phyloP scores from a whole-genome alignment of 257 asterid genomes.

The Paraleonurus japonicus region DNA sequence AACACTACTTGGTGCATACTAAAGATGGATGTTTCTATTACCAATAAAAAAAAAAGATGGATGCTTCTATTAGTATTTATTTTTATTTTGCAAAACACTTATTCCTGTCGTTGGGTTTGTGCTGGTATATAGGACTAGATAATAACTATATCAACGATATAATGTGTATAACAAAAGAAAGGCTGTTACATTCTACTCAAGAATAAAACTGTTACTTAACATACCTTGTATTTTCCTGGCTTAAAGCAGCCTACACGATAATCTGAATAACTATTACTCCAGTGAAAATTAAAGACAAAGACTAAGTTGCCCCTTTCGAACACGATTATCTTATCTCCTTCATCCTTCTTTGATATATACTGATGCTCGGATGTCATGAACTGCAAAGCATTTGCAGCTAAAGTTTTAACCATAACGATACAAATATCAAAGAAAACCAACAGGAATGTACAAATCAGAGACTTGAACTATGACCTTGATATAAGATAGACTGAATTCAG shows the following conservation, averaged over 20 bases:
- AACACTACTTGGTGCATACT: neutral
- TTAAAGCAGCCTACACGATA: conserved; percentile 80
- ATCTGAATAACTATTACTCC: conserved; percentile 78
- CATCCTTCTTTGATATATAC: conserved; percentile 79
- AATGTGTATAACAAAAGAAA: neutral
- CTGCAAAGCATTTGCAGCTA: conserved; percentile 38
- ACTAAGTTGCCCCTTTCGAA: conserved; percentile 85
- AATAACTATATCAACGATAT: neutral
- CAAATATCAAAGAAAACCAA: neutral
- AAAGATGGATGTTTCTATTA: neutral
- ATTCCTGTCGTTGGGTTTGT: neutral
- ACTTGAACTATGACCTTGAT: neutral
- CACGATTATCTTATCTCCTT: conserved; percentile 71
- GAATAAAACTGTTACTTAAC: neutral
- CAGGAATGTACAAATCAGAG: conserved; percentile 13
- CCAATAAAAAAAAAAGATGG: neutral
- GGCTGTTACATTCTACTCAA: neutral
- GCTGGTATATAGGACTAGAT: neutral
- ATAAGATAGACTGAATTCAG: neutral
- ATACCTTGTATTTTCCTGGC: conserved; percentile 96
- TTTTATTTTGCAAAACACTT: neutral
- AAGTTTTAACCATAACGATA: neutral
- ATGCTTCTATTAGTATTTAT: neutral
- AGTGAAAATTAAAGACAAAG: conserved; percentile 90
- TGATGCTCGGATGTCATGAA: conserved; percentile 96